Conservation (phyloP, 2,329 filamentous ascomycete genomes). For the Trichoderma atroviride region DNA sequence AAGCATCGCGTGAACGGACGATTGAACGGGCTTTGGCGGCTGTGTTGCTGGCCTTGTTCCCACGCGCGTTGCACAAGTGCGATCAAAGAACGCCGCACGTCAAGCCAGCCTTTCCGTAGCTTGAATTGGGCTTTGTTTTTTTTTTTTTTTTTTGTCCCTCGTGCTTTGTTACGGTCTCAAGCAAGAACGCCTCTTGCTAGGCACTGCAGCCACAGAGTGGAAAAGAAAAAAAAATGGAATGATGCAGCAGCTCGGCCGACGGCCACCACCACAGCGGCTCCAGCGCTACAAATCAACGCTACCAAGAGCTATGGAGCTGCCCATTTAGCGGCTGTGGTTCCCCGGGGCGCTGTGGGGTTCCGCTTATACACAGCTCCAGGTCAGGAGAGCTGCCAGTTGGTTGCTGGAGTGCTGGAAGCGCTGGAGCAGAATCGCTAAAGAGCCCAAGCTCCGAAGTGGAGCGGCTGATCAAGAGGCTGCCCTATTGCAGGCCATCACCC, state of each 20-base stretch:
- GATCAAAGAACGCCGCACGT: not conserved
- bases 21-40: not conserved
- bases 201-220: constrained; percentile 21
- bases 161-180: not conserved
- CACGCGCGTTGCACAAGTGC: not conserved
- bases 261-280: not conserved
- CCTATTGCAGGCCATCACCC: not conserved
- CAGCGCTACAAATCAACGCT: constrained; percentile 8
- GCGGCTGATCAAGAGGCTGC: not conserved
- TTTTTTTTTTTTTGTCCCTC: not conserved
- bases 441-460: not conserved
- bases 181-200: constrained; percentile 16
- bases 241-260: constrained; percentile 5
- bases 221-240: not conserved
- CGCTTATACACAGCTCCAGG: constrained; percentile 15
- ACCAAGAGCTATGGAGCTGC: not conserved
- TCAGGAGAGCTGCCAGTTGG: constrained; percentile 20
- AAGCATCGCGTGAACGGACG: constrained; percentile 13
- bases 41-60: not conserved
- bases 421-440: not conserved
- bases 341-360: constrained; percentile 9
- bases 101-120: constrained; percentile 2
- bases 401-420: constrained; percentile 10
- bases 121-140: not conserved
- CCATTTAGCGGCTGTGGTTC: constrained; percentile 2